Conservation (phyloP, 306 rosid species). For the Cucurbita ficifolia region DNA sequence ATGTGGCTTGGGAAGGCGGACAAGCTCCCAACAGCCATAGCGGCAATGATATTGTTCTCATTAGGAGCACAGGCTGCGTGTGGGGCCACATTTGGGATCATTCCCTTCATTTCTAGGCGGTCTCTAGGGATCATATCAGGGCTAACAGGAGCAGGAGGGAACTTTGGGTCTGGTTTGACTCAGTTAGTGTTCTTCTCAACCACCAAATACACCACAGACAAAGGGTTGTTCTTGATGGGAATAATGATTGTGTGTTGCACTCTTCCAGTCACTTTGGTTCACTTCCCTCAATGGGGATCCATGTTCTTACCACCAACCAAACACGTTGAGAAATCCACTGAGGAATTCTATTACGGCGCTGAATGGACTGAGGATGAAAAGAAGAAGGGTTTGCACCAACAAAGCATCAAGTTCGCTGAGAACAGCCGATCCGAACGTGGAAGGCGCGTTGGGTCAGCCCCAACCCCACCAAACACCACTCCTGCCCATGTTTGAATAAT, state of each 20-base stretch:
- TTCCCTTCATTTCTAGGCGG: constrained; percentile 69
- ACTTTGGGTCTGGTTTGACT: constrained; percentile 76
- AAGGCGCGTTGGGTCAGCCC: constrained; percentile 41
- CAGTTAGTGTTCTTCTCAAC: constrained; percentile 65
- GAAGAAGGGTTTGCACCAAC: constrained; percentile 42
- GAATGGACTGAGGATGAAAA: constrained; percentile 74
- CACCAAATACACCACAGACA: constrained; percentile 26
- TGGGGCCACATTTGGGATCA: constrained; percentile 75
- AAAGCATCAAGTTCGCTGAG: constrained; percentile 72
- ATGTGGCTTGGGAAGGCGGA: constrained; percentile 74
- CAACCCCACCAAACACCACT: constrained; percentile 55
- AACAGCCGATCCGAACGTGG: constrained; percentile 83
- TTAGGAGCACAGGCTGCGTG: constrained; percentile 89
- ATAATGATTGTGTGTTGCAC: constrained; percentile 64
- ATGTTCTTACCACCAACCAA: constrained; percentile 65
- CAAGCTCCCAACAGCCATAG: constrained; percentile 41
- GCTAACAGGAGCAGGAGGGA: constrained; percentile 73
- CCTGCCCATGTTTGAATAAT: constrained; percentile 38
- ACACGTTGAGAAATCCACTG: constrained; percentile 28
- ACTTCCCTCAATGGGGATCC: constrained; percentile 92
- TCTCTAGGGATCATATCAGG: constrained; percentile 72
- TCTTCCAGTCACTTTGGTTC: constrained; percentile 51
- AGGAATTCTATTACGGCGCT: constrained; percentile 50
- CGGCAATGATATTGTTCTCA: constrained; percentile 76
- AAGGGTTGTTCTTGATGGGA: constrained; percentile 61